Base-by-base conservation (phyloP, 2,329 filamentous ascomycete genomes). In the Hortaea werneckii region DNA sequence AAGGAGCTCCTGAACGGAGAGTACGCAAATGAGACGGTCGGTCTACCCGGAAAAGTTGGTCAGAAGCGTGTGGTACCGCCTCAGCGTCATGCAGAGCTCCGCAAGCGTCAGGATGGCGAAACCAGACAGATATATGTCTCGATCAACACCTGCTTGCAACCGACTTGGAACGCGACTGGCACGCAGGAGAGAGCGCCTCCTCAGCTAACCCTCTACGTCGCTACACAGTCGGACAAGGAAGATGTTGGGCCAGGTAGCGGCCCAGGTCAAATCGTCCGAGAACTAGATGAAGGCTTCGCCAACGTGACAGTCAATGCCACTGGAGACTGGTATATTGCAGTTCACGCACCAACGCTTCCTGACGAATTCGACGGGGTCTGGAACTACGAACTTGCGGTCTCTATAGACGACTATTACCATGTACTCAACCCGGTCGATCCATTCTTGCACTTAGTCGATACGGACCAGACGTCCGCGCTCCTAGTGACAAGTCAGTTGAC, bases 131-230 rank as follows among this genome's bases (percentile, higher is more conserved):
- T 96, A 3, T 95, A 84, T 64, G 75, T 98, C 44, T 88, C 88
- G 2, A 80, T 88, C 38, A 96, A 88, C 54, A 89, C 86, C 1
- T 98, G 92, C 65, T 66, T 78, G 27, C 87, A 94, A 57, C 92
- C 90, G 9, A 62, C 66, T 13, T 70, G 74, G 37, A 77, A 76
- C 37, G 68, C 67, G 6, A 69, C 69, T 1, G 66, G 69, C 8
- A 67, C 70, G 26, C 70, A 67, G 43, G 64, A 67, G 10, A 59
- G 54, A 8, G 56, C 55, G 10, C 63, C 69, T 1, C 83, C 85
- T 1, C 88, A 94, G 57, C 75, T 96, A 42, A 77, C 77, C 9
- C 68, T 96, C 7, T 94, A 84, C 58, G 72, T 95, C 41, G 94
- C 88, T 3, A 78, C 79, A 3, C 50, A 44, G 12, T 47, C 58